These are phyloP conservation scores for Paramecium biaurelia DNA, from an alignment of 73 alveolate genomes.

Conservation along the genomic window DNA sequence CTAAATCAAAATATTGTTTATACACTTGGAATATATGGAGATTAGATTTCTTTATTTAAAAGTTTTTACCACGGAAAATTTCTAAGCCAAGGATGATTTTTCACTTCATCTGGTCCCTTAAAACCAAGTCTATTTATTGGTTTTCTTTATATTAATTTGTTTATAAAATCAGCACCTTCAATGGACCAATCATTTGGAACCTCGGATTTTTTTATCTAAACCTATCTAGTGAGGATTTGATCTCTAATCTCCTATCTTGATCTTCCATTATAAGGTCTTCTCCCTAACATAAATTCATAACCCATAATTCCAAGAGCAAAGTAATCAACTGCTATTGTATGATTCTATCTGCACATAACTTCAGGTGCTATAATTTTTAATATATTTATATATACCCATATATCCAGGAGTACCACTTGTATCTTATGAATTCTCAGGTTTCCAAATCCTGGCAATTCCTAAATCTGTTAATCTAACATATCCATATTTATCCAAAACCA, in stretches of 20 bases:
- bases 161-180: conserved; percentile 92
- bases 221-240: conserved; percentile 69
- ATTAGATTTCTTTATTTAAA: conserved; percentile 75
- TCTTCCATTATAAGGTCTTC: conserved; percentile 90
- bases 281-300: conserved; percentile 79
- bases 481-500: conserved; percentile 88
- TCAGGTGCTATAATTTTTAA: conserved; percentile 68
- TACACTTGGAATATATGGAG: conserved; percentile 85
- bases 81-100: conserved; percentile 86
- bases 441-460: conserved; percentile 90
- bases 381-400: conserved; percentile 67
- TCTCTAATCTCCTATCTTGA: conserved; percentile 78
- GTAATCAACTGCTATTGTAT: conserved; percentile 67
- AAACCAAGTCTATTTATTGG: conserved; percentile 85
- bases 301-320: conserved; percentile 73
- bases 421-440: conserved; percentile 88
- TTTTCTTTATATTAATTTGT: conserved; percentile 85
- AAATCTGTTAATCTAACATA: conserved; percentile 89
- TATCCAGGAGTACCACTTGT: conserved; percentile 98
- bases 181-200: conserved; percentile 93
- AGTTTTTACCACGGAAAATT: conserved; percentile 86
- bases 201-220: conserved; percentile 76
- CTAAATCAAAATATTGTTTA: not conserved
- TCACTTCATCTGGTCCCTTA: conserved; percentile 85
- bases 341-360: conserved; percentile 72